Percentiles rank a stretch among this genome's conserved stretches.
Evolutionary conservation across 164 flowering plant species (phyloP).

Genomic region (Taxillus chinensis): DNA sequence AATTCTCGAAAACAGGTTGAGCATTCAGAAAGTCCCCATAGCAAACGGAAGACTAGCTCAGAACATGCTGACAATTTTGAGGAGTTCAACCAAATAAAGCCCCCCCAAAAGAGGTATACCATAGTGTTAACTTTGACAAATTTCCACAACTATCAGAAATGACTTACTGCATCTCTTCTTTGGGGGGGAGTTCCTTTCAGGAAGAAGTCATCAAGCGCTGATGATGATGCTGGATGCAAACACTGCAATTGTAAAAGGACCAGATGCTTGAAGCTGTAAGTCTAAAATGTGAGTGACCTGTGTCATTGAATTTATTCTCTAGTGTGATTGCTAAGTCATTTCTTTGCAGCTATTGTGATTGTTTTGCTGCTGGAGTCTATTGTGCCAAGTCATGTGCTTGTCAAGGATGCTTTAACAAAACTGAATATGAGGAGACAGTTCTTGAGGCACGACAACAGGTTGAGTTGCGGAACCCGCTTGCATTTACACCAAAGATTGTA

Average conservation of each 20-base stretch:
- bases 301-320: background rate
- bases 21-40: constrained; percentile 12
- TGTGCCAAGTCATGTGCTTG: constrained; percentile 74
- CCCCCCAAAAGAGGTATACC: constrained; percentile 39
- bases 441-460: constrained; percentile 47
- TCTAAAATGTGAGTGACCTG: background rate
- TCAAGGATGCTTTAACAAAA: constrained; percentile 62
- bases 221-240: constrained; percentile 43
- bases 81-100: constrained; percentile 32
- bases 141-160: no score
- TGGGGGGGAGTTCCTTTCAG: constrained; percentile 12
- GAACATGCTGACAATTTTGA: constrained; percentile 20
- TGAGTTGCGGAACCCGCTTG: constrained; percentile 70
- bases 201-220: constrained; percentile 16
- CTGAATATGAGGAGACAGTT: constrained; percentile 60
- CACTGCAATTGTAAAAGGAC: constrained; percentile 66
- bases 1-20: constrained; percentile 12
- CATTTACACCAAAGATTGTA: constrained; percentile 75
- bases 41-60: constrained; percentile 15
- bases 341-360: constrained; percentile 69
- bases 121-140: no score
- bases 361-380: constrained; percentile 76
- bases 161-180: no score
- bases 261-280: constrained; percentile 79
- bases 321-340: background rate